phyloP scores from a whole-genome alignment of 352 stramenopile species.

The Phytopythium vexans region DNA sequence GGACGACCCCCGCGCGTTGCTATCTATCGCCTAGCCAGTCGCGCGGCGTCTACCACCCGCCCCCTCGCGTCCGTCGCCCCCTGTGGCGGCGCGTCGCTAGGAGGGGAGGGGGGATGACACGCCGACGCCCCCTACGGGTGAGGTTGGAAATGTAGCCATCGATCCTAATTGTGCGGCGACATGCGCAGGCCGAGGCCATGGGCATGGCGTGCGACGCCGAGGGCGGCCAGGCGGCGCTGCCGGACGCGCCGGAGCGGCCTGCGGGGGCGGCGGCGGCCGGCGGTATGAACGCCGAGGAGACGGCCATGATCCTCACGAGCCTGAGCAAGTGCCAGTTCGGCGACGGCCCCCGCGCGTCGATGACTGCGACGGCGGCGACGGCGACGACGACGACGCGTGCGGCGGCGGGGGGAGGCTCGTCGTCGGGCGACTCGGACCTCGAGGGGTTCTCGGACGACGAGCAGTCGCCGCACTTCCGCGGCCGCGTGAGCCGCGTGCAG shows the following conservation, averaged over 20 bases:
- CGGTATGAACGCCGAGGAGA: constrained; percentile 75
- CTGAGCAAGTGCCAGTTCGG: constrained; percentile 62
- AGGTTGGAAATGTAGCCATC: background rate
- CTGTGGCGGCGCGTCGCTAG: no score
- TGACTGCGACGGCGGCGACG: background rate
- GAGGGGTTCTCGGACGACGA: constrained; percentile 43
- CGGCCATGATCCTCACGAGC: constrained; percentile 83
- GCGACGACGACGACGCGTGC: background rate
- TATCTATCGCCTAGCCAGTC: no score
- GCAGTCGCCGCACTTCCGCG: constrained; percentile 9
- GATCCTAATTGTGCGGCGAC: no score
- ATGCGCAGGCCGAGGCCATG: no score
- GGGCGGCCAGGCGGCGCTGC: constrained; percentile 1
- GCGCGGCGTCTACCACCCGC: no score
- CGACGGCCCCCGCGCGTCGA: constrained; percentile 1
- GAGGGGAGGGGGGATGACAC: no score
- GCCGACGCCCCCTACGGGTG: no score
- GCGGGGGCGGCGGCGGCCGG: constrained; percentile 4
- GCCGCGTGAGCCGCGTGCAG: constrained; percentile 53
- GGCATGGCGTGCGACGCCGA: no score
- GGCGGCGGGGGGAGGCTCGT: constrained; percentile 4
- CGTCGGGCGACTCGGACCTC: constrained; percentile 40
- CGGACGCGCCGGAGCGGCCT: constrained; percentile 8
- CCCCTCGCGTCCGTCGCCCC: no score
- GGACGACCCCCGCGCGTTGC: no score